Evolutionary conservation across 139 green algal species (phyloP), one percentile per base, ranked within the genome.

Genomic region (Chlamydomonas incerta): DNA sequence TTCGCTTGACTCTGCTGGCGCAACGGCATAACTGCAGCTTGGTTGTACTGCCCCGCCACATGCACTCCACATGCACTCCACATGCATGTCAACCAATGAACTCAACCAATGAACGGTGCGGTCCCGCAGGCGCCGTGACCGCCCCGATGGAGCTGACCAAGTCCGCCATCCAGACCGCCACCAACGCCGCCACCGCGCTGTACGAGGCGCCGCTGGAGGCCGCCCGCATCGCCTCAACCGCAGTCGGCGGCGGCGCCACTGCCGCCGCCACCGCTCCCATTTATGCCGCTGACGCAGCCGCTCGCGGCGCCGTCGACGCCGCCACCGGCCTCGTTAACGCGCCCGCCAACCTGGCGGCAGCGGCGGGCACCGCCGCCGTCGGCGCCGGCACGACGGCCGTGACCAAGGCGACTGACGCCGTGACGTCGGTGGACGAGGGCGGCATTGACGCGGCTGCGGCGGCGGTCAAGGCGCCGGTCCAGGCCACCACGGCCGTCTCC

Each of bases 191-290:
- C 79, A 75, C 79, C 79, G 57, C 50, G 37, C 18, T 75, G 26
- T 85, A 85, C 65, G 79, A 85, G 79, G 63, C 79, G 9, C 79
- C 79, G 31, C 66, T 75, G 18, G 79, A 85, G 79, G 79, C 79
- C 9, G n/a, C 65, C 3, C 57, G 77, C 33, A n/a, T 33, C 9
- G n/a, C 58, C 1, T 41, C 60, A 9, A 20, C 13, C 37, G 37
- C 18, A 3, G 41, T 31, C n/a, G 28, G 76, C 26, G 76, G 60
- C 37, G 62, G 28, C 62, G 60, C 60, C 21, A 74, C 63, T 47
- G 66, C 23, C 50, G 79, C 66, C 79, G 47, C 73, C 79, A 75
- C 73, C 20, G 62, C 62, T 0, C 77, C 77, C 4, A n/a, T 46
- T 1, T 8, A 24, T 0, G 17, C 24, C 20, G 62, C 46, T 2